phyloP scores from a whole-genome alignment of 352 stramenopile species.

The Chrysophaeum taylorii region DNA sequence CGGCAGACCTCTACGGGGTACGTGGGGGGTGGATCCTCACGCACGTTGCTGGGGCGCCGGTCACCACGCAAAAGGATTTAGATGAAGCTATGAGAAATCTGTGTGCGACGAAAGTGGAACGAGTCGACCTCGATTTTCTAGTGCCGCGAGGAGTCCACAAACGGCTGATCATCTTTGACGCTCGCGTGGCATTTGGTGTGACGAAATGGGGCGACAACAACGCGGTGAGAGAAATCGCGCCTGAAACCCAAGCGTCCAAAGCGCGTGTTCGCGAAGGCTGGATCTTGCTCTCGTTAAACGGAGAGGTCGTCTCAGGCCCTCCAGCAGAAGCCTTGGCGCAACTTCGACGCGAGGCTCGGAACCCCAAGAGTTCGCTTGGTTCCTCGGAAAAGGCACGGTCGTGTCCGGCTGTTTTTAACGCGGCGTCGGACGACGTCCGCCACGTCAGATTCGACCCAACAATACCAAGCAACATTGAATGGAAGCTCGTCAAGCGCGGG shows the following conservation, averaged over 20 bases:
- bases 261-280: background rate
- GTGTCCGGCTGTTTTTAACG: background rate
- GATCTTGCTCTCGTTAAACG: background rate
- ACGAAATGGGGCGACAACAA: background rate
- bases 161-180: background rate
- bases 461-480: no score
- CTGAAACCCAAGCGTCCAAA: background rate
- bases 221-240: background rate
- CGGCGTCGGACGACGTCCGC: background rate
- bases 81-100: background rate
- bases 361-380: background rate
- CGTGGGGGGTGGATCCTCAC: background rate
- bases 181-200: background rate
- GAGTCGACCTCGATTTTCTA: conserved; percentile 1
- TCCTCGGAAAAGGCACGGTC: background rate
- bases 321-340: background rate
- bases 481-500: no score
- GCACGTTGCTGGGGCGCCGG: background rate
- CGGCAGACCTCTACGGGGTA: no score
- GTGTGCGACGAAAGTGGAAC: background rate
- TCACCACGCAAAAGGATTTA: background rate
- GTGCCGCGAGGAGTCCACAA: no score
- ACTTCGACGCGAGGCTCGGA: background rate
- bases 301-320: background rate
- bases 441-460: no score